These are phyloP conservation scores for Penicillium odoratum DNA, from an alignment of 495 filamentous ascomycete species.

Conservation along the genomic window DNA sequence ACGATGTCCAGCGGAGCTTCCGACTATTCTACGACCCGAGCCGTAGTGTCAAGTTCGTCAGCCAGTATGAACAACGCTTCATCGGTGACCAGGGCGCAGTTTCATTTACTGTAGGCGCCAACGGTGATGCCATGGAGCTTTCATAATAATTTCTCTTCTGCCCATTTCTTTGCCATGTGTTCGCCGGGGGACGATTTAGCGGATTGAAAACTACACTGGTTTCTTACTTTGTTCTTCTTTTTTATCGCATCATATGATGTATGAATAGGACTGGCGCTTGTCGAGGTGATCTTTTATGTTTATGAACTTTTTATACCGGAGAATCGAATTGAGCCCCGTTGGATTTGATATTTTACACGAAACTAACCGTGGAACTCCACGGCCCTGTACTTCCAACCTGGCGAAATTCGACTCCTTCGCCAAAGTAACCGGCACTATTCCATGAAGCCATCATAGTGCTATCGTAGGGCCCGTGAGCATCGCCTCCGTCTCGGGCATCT, in stretches of 20 bases:
- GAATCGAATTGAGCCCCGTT: conserved; percentile 25
- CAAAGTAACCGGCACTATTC: conserved; percentile 91
- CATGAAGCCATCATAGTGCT: conserved; percentile 80
- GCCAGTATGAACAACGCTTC: conserved; percentile 86
- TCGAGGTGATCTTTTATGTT: conserved; percentile 25
- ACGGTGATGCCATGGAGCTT: conserved; percentile 83
- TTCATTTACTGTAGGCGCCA: conserved; percentile 64
- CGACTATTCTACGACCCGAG: conserved; percentile 86
- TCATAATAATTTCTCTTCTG: conserved; percentile 46
- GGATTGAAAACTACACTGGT: conserved; percentile 20
- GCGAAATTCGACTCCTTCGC: conserved; percentile 87
- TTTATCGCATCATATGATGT: conserved; percentile 42
- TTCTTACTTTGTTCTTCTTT: conserved; percentile 25
- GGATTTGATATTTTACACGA: conserved; percentile 46
- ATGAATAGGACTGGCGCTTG: conserved; percentile 49
- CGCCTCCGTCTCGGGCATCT: conserved; percentile 79
- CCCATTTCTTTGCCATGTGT: conserved; percentile 24
- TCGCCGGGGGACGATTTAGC: conserved; percentile 18
- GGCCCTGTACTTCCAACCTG: conserved; percentile 53
- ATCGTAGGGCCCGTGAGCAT: conserved; percentile 85
- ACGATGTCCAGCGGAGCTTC: conserved; percentile 92
- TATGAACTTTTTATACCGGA: conserved; percentile 1
- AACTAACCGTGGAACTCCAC: conserved; percentile 65
- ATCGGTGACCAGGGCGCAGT: conserved; percentile 85
- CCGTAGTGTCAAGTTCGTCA: conserved; percentile 86